These are phyloP conservation scores for Fusarium coffeatum DNA, from an alignment of 2,329 filamentous ascomycete species.

Conservation along the genomic window DNA sequence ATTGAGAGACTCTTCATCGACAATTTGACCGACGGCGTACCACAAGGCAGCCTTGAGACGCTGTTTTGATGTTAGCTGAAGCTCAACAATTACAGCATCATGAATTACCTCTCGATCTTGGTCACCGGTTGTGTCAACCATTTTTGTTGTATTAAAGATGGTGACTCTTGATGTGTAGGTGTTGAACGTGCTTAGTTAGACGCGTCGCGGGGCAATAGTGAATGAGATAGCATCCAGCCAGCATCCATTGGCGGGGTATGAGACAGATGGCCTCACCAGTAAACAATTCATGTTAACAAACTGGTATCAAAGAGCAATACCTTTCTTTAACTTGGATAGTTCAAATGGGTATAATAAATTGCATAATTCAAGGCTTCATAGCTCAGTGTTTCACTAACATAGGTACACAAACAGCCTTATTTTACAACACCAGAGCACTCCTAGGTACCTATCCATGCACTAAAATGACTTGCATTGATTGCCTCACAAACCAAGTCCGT, in stretches of 20 bases:
- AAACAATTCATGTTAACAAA: neutral
- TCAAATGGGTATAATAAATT: neutral
- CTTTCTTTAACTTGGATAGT: neutral
- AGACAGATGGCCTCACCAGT: neutral
- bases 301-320: neutral
- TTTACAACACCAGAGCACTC: neutral
- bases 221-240: neutral
- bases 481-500: neutral
- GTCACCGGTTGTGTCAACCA: slow-evolving; percentile 50
- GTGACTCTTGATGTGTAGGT: slow-evolving; percentile 3
- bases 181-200: slow-evolving; percentile 19
- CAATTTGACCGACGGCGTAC: slow-evolving; percentile 86
- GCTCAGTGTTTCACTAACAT: neutral
- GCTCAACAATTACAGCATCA: neutral
- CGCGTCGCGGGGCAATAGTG: slow-evolving; percentile 37
- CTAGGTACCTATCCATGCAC: neutral
- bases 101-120: slow-evolving; percentile 53
- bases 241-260: slow-evolving; percentile 17
- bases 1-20: slow-evolving; percentile 79
- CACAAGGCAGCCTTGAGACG: slow-evolving; percentile 86
- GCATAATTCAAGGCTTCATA: neutral
- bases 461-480: neutral
- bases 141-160: slow-evolving; percentile 24
- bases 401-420: neutral
- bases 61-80: slow-evolving; percentile 56